phyloP scores from a whole-genome alignment of 2,329 filamentous ascomycete species.

The Calycina herbarum region DNA sequence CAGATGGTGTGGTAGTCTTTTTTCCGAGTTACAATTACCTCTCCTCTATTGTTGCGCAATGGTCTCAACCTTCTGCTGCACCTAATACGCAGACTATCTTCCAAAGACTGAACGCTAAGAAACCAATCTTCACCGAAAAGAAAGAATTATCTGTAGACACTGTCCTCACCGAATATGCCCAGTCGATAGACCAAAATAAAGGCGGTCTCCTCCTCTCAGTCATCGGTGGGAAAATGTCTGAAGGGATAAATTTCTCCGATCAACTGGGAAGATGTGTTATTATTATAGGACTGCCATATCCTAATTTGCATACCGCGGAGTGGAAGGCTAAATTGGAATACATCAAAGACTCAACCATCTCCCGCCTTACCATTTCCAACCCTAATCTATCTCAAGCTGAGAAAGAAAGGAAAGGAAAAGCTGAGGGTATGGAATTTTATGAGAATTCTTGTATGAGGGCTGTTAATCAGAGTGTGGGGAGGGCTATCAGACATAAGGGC shows the following conservation, averaged over 20 bases:
- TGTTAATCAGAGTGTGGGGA: conserved; percentile 93
- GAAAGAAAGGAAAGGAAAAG: conserved; percentile 45
- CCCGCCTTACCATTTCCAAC: conserved; percentile 37
- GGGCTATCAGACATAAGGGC: conserved; percentile 81
- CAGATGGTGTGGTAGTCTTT: conserved; percentile 90
- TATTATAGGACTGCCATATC: conserved; percentile 90
- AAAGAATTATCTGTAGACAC: conserved; percentile 57
- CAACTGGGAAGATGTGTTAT: conserved; percentile 83
- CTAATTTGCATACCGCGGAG: conserved; percentile 83
- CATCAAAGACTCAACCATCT: conserved; percentile 62
- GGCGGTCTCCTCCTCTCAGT: conserved; percentile 87
- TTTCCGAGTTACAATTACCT: conserved; percentile 95
- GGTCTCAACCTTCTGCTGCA: conserved; percentile 47
- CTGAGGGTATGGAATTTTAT: conserved; percentile 75
- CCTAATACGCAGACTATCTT: conserved; percentile 48
- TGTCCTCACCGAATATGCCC: conserved; percentile 70
- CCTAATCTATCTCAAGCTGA: conserved; percentile 36
- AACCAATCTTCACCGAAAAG: conserved; percentile 61
- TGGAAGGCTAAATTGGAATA: conserved; percentile 93
- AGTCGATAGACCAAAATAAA: conserved; percentile 59
- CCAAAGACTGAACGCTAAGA: conserved; percentile 57
- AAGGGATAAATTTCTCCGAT: conserved; percentile 98
- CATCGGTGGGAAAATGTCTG: conserved; percentile 90
- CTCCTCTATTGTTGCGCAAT: conserved; percentile 65
- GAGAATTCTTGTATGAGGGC: conserved; percentile 96